Evolutionary conservation across 176 grass and related monocot genomes (phyloP).

Genomic region (Oryza meyeriana): DNA sequence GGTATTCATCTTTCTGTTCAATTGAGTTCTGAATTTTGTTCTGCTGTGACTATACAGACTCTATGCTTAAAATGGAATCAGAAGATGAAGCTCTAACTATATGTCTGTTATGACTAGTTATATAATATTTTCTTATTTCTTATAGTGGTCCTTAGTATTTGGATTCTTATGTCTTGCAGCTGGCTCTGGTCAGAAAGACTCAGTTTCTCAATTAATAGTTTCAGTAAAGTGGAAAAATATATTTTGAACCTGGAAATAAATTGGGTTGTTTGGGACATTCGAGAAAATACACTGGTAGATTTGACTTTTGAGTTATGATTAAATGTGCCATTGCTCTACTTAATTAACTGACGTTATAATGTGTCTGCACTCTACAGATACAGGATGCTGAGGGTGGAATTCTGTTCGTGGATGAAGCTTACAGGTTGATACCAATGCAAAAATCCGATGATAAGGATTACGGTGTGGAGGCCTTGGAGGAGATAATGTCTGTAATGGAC

Average conservation of each 20-base stretch:
- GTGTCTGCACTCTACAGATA: slow-evolving; percentile 50
- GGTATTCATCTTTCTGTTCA: slow-evolving; percentile 41
- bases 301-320: neutral
- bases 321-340: neutral
- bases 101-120: neutral
- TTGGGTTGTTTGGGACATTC: neutral
- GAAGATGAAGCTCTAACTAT: neutral
- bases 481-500: slow-evolving; percentile 99
- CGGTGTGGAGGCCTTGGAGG: slow-evolving; percentile 94
- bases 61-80: neutral
- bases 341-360: slow-evolving; percentile 11
- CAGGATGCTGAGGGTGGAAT: slow-evolving; percentile 86
- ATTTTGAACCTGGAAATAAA: neutral
- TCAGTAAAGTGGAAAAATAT: neutral
- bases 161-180: neutral
- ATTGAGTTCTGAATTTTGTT: slow-evolving; percentile 5
- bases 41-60: neutral
- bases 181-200: slow-evolving; percentile 3
- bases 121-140: neutral
- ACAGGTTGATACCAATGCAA: slow-evolving; percentile 87
- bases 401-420: slow-evolving; percentile 96
- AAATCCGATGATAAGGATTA: slow-evolving; percentile 96
- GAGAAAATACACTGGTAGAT: neutral
- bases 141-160: neutral
- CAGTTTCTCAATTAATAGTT: neutral